phyloP scores from a whole-genome alignment of 2,329 filamentous ascomycete genomes.

The Colletotrichum spinosum region DNA sequence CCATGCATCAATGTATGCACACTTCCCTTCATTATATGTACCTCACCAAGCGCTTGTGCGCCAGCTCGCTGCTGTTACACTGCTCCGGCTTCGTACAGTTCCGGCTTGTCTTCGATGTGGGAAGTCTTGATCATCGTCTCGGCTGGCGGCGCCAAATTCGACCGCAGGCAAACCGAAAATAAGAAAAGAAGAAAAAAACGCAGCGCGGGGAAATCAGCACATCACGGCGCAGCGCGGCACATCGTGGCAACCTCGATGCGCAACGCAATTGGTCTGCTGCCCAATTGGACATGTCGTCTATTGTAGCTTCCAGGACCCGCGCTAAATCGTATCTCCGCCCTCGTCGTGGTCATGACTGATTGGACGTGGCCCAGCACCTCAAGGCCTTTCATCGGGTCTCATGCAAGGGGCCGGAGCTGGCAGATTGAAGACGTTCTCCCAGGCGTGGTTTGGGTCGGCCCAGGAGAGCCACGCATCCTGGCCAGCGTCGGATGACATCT shows the following conservation, averaged over 20 bases:
- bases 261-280: slow-evolving; percentile 12
- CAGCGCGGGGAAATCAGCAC: slow-evolving; percentile 20
- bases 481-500: slow-evolving; percentile 14
- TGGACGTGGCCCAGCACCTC: slow-evolving; percentile 13
- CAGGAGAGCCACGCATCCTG: slow-evolving; percentile 17
- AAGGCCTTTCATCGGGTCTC: slow-evolving; percentile 28
- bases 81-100: no score
- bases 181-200: background rate
- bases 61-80: no score
- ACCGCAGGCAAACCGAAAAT: background rate
- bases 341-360: slow-evolving; percentile 33
- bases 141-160: background rate
- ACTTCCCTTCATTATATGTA: no score
- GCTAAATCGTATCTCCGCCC: slow-evolving; percentile 31
- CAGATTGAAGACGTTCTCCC: background rate
- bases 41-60: no score
- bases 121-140: slow-evolving; percentile 3
- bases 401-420: slow-evolving; percentile 19
- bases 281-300: slow-evolving; percentile 33
- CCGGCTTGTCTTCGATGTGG: no score
- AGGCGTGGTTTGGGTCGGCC: background rate
- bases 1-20: background rate
- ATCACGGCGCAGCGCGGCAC: background rate
- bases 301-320: slow-evolving; percentile 11
- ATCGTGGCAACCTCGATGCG: background rate